Conservation (phyloP, 805 yeast genomes). For the fission yeast (Schizosaccharomyces pombe) region DNA sequence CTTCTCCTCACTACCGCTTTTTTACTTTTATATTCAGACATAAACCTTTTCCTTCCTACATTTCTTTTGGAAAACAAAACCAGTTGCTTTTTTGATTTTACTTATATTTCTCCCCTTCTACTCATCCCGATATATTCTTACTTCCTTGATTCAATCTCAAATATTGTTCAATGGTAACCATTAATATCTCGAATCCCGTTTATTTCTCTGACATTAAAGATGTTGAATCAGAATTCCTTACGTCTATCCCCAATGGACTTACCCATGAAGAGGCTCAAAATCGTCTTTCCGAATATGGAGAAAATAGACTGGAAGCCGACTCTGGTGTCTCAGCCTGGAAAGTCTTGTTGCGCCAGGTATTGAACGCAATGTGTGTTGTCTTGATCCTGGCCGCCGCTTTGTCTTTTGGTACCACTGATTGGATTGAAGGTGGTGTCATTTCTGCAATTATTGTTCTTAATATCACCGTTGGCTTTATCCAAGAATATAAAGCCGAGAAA, state of each 20-base stretch:
- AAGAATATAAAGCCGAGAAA: constrained; percentile 51
- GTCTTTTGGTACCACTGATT: constrained; percentile 48
- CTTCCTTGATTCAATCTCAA: no score
- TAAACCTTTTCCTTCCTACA: no score
- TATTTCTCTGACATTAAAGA: not conserved
- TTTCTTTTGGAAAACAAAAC: no score
- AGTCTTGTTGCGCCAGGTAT: constrained; percentile 41
- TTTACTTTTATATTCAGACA: no score
- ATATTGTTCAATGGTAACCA: not conserved
- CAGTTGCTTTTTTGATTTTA: no score
- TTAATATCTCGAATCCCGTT: not conserved
- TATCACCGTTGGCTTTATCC: constrained; percentile 42
- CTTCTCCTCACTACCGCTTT: no score
- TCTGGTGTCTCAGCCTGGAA: constrained; percentile 27
- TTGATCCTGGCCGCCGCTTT: constrained; percentile 19
- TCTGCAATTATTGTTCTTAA: constrained; percentile 42
- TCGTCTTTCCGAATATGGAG: constrained; percentile 23
- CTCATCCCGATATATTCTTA: no score
- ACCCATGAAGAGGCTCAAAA: constrained; percentile 16
- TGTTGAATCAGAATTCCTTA: not conserved
- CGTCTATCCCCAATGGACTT: constrained; percentile 22
- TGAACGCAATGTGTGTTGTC: constrained; percentile 61
- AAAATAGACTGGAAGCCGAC: constrained; percentile 38
- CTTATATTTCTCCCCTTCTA: no score
- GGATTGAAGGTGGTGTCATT: constrained; percentile 68